phyloP scores from a whole-genome alignment of 2,329 filamentous ascomycete species.

The Bipolaris sorokiniana region DNA sequence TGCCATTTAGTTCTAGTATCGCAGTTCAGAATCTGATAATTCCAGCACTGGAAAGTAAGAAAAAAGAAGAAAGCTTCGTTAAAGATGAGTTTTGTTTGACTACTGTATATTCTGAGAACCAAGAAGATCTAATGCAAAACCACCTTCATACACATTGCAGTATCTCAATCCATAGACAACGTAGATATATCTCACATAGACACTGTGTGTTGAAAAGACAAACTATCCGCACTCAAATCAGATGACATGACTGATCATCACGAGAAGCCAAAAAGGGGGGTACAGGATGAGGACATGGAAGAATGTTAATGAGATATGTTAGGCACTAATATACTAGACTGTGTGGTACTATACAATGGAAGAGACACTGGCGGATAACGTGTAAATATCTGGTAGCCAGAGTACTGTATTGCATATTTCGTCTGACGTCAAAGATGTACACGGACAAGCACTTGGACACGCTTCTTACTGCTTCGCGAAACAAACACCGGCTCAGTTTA shows the following conservation, averaged over 20 bases:
- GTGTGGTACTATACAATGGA: not conserved
- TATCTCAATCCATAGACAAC: no score
- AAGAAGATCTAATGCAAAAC: no score
- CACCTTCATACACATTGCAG: no score
- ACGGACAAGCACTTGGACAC: slow-evolving; percentile 7
- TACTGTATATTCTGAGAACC: no score
- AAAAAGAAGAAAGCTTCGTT: no score
- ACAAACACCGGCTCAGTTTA: not conserved
- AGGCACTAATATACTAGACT: not conserved
- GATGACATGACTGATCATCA: not conserved
- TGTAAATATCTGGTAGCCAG: slow-evolving; percentile 8
- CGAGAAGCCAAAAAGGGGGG: not conserved
- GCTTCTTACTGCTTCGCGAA: not conserved
- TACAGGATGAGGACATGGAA: not conserved
- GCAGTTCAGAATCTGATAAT: no score
- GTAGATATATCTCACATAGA: no score
- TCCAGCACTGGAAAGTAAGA: no score
- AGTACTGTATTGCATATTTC: slow-evolving; percentile 5
- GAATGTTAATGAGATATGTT: not conserved
- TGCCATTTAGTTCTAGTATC: no score
- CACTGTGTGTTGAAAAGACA: no score
- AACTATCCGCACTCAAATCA: not conserved
- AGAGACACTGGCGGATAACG: slow-evolving; percentile 1
- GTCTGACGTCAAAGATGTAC: slow-evolving; percentile 4
- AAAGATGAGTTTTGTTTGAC: no score